A percentile compares a stretch with the other conserved stretches of the same genome.
Evolutionary conservation across 495 filamentous ascomycete species (phyloP).

Genomic region (Neurospora africana): DNA sequence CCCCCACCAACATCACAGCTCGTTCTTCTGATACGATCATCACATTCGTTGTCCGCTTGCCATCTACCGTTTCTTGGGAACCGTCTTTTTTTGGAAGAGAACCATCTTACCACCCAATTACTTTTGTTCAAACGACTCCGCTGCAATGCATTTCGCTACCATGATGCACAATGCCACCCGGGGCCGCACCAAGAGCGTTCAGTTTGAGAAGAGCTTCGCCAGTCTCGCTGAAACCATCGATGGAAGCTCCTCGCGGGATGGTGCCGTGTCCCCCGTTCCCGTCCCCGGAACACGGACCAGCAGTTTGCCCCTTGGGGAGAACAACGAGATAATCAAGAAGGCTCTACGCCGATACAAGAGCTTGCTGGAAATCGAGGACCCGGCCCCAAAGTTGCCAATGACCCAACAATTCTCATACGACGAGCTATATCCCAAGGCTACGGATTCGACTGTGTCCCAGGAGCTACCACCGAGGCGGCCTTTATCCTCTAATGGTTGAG

Average conservation of each 20-base stretch:
- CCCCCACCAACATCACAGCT: conserved; percentile 11
- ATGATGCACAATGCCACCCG: conserved; percentile 33
- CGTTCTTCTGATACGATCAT: conserved; percentile 9
- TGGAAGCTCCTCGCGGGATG: conserved; percentile 10
- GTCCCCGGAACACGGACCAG: conserved; percentile 21
- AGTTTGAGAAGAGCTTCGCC: conserved; percentile 30
- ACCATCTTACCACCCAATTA: conserved; percentile 26
- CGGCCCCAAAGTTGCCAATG: conserved; percentile 32
- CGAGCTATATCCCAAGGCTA: conserved; percentile 30
- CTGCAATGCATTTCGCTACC: conserved; percentile 31
- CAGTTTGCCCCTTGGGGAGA: conserved; percentile 20
- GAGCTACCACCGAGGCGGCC: conserved; percentile 3
- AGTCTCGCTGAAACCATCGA: conserved; percentile 14
- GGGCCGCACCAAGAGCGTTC: conserved; percentile 34
- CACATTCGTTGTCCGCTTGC: conserved; percentile 13
- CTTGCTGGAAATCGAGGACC: conserved; percentile 38
- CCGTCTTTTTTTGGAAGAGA: conserved; percentile 15
- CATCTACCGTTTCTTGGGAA: conserved; percentile 31
- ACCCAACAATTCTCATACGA: conserved; percentile 36
- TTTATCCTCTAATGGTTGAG: conserved; percentile 22
- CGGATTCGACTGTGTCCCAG: conserved; percentile 9
- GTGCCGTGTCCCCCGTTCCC: conserved; percentile 12
- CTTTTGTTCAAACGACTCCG: conserved; percentile 17
- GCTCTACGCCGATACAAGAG: conserved; percentile 34
- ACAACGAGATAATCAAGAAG: conserved; percentile 20